These are phyloP conservation scores for Eurotiales sp. DNA, from an alignment of 2,329 filamentous ascomycete species.

Conservation along the genomic window DNA sequence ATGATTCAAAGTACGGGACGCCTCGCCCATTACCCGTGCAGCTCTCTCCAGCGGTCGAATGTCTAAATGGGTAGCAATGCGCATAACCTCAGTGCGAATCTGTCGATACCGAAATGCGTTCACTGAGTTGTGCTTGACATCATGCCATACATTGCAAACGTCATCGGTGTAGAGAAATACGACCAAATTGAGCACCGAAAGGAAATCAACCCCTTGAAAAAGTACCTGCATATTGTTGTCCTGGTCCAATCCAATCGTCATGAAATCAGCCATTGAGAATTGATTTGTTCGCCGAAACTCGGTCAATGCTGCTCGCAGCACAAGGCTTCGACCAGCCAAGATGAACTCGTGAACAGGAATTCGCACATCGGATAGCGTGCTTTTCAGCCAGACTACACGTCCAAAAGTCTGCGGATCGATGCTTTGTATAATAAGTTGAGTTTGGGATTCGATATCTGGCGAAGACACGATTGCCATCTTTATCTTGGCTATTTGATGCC, in stretches of 20 bases:
- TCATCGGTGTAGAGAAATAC: conserved; percentile 78
- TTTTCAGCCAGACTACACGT: conserved; percentile 44
- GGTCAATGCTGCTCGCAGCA: conserved; percentile 61
- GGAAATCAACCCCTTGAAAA: conserved; percentile 68
- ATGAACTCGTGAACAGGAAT: conserved; percentile 84
- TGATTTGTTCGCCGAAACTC: conserved; percentile 54
- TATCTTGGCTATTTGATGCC: conserved; percentile 24
- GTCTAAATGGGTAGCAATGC: conserved; percentile 66
- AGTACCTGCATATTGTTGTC: conserved; percentile 56
- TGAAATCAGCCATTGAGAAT: conserved; percentile 57
- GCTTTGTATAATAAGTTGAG: conserved; percentile 27
- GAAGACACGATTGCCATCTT: conserved; percentile 42
- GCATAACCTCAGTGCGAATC: conserved; percentile 83
- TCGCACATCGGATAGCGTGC: conserved; percentile 61
- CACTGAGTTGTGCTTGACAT: conserved; percentile 61
- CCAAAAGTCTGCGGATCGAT: conserved; percentile 19
- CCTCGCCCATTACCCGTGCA: conserved; percentile 68
- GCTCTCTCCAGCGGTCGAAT: conserved; percentile 71
- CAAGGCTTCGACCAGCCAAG: conserved; percentile 67
- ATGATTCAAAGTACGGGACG: conserved; percentile 59
- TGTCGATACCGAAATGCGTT: conserved; percentile 72
- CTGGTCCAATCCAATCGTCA: conserved; percentile 53
- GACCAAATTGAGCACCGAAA: conserved; percentile 74
- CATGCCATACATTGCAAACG: conserved; percentile 82
- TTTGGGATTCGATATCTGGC: conserved; percentile 43